Evolutionary conservation across 805 yeast genomes (phyloP), one percentile per base, ranked within the genome.

Genomic region (Nakazawaea ambrosiae): DNA sequence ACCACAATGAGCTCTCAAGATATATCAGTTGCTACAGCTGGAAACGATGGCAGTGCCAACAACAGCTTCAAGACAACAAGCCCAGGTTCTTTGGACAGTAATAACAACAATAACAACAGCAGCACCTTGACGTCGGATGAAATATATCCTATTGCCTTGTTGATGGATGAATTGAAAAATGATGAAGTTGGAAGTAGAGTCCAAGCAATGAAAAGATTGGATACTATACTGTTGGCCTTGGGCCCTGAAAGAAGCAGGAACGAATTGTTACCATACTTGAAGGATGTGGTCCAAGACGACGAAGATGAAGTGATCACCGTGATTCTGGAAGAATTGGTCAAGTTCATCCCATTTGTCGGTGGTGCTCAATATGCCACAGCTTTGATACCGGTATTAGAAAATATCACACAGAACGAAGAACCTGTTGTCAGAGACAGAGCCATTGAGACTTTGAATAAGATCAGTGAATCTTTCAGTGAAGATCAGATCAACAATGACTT

Each of bases 231-330:
- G 24, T 68, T 87, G 36, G 98, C 97, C 2, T 65, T 92, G 41
- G 98, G 98, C 7, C 89, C 92, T 5, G 95, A 87, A 57, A 75
- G 97, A 53, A 84, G 97, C 9, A 71, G 96, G 42, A 72, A 73
- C 33, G 98, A 92, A 57, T 70, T 92, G 54, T 68, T 92, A 37
- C 97, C 97, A 26, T 92, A 90, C 53, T 70, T 92, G 44, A 86
- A 81, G 48, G 89, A 82, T 44, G 92, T 82, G 19, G 87, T 89
- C 8, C 92, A 85, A 47, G 99, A 92, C 51, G 99, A 94, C 57
- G 99, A 92, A 62, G 99, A 92, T 60, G 99, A 92, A 62, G 96
- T 92, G 5, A 81, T 90, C 60, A 86, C 96, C 2, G 90, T 88
- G 16, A 71, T 94, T 45, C 97, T 97, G 3, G 86, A 82, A 49